Conservation (phyloP, 129 eudicot species). For the Artemisia annua region DNA sequence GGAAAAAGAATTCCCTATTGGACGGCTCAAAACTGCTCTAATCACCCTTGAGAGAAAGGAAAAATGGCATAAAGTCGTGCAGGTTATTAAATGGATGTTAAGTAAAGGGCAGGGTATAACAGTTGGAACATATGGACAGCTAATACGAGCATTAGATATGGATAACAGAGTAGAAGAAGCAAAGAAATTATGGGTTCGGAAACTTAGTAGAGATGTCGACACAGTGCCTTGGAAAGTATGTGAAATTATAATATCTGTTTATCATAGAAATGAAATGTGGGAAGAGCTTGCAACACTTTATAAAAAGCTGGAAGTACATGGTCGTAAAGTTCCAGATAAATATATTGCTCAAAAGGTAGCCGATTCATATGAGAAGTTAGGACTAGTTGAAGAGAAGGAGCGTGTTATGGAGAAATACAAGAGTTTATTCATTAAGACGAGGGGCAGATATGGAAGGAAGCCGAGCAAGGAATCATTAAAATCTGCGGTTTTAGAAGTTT, state of each 20-base stretch:
- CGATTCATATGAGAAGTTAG: constrained; percentile 73
- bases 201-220: constrained; percentile 61
- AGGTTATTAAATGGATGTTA: constrained; percentile 92
- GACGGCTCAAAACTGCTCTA: constrained; percentile 57
- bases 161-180: constrained; percentile 86
- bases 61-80: constrained; percentile 77
- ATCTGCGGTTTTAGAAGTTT: not conserved
- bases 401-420: constrained; percentile 64
- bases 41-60: constrained; percentile 60
- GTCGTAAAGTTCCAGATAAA: constrained; percentile 63
- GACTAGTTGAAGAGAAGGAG: constrained; percentile 65
- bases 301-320: constrained; percentile 64
- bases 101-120: constrained; percentile 93
- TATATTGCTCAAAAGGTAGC: constrained; percentile 64
- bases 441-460: constrained; percentile 33
- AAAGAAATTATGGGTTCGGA: constrained; percentile 70
- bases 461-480: constrained; percentile 16
- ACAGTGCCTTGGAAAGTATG: constrained; percentile 83
- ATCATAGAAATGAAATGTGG: constrained; percentile 73
- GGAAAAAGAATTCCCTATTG: constrained; percentile 80
- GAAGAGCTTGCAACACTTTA: constrained; percentile 69
- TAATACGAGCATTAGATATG: constrained; percentile 81
- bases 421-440: constrained; percentile 37
- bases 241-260: constrained; percentile 65
- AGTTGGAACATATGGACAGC: constrained; percentile 73